Conservation (phyloP, 805 yeast genomes). For the Saccharomycopsis capsularis region DNA sequence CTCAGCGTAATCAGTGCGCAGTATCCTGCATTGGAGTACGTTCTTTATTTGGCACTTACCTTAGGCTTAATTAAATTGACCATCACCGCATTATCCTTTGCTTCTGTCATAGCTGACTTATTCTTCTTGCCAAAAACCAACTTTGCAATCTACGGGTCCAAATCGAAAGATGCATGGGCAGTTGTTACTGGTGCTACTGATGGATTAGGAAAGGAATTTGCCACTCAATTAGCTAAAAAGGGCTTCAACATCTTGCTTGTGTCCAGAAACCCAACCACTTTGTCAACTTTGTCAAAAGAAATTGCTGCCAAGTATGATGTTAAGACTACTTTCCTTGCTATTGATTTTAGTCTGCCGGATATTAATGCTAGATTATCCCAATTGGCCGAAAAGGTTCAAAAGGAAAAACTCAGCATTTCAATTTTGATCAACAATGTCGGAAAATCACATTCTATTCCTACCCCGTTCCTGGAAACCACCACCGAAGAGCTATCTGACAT, state of each 20-base stretch:
- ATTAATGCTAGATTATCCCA: constrained; percentile 2
- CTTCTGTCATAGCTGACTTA: constrained; percentile 51
- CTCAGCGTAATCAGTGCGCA: not conserved
- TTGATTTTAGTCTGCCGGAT: constrained; percentile 53
- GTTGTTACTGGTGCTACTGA: constrained; percentile 96
- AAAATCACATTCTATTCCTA: constrained; percentile 90
- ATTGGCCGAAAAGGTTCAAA: constrained; percentile 14
- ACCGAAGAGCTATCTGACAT: constrained; percentile 70
- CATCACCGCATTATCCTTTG: constrained; percentile 40
- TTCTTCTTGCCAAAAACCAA: constrained; percentile 55
- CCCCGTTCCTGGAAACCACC: constrained; percentile 78
- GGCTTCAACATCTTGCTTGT: constrained; percentile 81
- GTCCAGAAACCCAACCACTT: constrained; percentile 75
- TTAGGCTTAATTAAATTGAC: constrained; percentile 60
- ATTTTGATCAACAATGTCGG: constrained; percentile 91
- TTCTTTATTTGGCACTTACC: constrained; percentile 34
- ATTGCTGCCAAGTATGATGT: constrained; percentile 55
- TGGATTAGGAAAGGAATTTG: constrained; percentile 92
- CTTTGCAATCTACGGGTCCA: constrained; percentile 69
- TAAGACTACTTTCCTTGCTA: constrained; percentile 58
- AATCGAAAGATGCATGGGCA: constrained; percentile 69
- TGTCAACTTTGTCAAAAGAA: constrained; percentile 58
- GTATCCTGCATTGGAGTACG: constrained; percentile 8
- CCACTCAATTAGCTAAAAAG: constrained; percentile 73
- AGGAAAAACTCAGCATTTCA: constrained; percentile 52